These are phyloP conservation scores for Rhizopus delemar DNA, from an alignment of 371 early-diverging fungal species.

Conservation along the genomic window DNA sequence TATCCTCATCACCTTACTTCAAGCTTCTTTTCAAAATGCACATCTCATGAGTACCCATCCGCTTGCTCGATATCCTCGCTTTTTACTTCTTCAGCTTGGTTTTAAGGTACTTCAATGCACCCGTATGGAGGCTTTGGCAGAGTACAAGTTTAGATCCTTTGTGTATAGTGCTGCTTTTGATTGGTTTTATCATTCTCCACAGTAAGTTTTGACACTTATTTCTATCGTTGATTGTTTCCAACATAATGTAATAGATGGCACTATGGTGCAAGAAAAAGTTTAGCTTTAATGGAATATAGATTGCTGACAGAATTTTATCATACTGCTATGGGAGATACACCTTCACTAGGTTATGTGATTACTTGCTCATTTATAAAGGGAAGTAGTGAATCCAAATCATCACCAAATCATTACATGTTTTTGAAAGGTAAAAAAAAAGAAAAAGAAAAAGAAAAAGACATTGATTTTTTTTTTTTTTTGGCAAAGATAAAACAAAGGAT, in stretches of 20 bases:
- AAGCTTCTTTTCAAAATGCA: constrained; percentile 69
- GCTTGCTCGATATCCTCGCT: constrained; percentile 77
- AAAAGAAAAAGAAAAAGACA: background rate
- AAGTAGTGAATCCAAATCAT: constrained; percentile 37
- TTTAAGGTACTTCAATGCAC: constrained; percentile 73
- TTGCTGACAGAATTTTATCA: constrained; percentile 69
- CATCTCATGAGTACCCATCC: constrained; percentile 70
- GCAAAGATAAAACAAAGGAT: constrained; percentile 36
- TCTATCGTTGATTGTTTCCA: constrained; percentile 6
- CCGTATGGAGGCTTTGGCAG: constrained; percentile 68
- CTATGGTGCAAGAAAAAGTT: constrained; percentile 71
- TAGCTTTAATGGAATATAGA: constrained; percentile 66
- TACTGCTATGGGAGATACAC: constrained; percentile 67
- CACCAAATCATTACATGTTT: constrained; percentile 47
- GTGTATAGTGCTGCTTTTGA: constrained; percentile 68
- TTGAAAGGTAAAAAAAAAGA: constrained; percentile 29
- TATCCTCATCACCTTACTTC: constrained; percentile 73
- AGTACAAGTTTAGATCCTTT: constrained; percentile 62
- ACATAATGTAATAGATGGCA: constrained; percentile 46
- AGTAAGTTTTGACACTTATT: constrained; percentile 5
- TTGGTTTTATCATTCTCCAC: constrained; percentile 78
- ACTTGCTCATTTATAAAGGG: constrained; percentile 45
- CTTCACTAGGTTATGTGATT: constrained; percentile 51
- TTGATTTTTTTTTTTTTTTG: constrained; percentile 10
- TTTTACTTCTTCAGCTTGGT: constrained; percentile 75